Evolutionary conservation across 345 rosid genomes (phyloP), one percentile per base, ranked within the genome.

Genomic region (Alliaria petiolata): DNA sequence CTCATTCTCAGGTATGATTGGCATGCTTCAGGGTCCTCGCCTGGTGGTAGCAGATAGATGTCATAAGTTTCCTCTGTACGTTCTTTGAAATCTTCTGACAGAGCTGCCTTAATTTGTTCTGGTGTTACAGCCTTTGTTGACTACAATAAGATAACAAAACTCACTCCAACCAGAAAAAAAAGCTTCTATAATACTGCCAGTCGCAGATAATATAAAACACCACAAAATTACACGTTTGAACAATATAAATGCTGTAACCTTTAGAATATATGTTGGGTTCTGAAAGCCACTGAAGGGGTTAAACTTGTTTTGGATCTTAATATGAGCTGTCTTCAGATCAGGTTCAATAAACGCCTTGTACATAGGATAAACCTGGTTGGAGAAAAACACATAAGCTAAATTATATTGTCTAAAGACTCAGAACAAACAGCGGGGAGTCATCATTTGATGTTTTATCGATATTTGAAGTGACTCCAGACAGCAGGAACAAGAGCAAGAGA

Each of bases 21-120:
- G 52, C 99, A 95, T 35, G 99, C 99, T 84, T 95, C 99, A 61
- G 99, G 99, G 83, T 95, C 98, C 87, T 95, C 99, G 47, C 96
- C 98, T 4, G 99, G 99, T 43, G 99, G 99, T 63, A 95, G 85
- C 76, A 95, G 93, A 86, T 91, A 95, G 70, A 91, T 95, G 84
- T 91, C 99, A 71, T 95, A 95, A 16, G 99, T 95, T 83, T 95
- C 99, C 84, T 95, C 99, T 10, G 77, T 79, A 67, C 71, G 76
- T 84, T 91, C 99, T 61, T 70, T 82, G 75, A 72, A 75, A 15
- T 68, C 84, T 65, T 80, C 84, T 57, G 92, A 80, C 49, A 95
- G 36, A 62, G 78, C 86, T 69, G 91, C 85, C 85, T 85, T 95
- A 64, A 91, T 84, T 81, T 85, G 80, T 72, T 95, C 99, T 64